Evolutionary conservation across 176 grass and related monocot species (phyloP).

Genomic region (Cymbopogon citratus): DNA sequence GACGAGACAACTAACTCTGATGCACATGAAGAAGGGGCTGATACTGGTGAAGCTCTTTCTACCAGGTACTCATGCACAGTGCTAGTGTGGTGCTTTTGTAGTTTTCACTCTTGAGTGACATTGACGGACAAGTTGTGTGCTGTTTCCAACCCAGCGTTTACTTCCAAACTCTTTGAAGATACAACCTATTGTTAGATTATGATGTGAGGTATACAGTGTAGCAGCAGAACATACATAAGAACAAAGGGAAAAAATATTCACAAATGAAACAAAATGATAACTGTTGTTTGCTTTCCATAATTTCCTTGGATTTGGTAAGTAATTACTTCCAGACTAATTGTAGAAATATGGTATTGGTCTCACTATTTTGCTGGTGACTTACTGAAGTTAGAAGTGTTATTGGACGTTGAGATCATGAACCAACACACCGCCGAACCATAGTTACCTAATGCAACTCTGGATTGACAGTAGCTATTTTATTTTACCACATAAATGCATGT

Average conservation of each 20-base stretch:
- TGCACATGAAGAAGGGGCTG: conserved; percentile 42
- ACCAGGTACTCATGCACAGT: conserved; percentile 38
- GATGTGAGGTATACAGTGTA: not conserved
- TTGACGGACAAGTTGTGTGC: not conserved
- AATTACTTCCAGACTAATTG: not conserved
- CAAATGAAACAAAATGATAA: not conserved
- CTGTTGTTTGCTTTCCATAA: not conserved
- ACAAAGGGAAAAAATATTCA: not conserved
- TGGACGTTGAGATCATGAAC: not conserved
- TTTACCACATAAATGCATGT: not conserved
- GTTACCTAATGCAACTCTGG: not conserved
- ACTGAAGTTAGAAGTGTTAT: not conserved
- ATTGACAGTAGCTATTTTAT: not conserved
- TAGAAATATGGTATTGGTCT: not conserved
- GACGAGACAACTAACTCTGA: conserved; percentile 31
- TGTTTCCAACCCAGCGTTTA: conserved; percentile 4
- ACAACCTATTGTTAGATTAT: not conserved
- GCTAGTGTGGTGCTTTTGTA: conserved; percentile 12
- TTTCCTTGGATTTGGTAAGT: not conserved
- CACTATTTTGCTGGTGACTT: not conserved
- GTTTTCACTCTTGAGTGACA: not conserved
- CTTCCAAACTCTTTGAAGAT: not conserved
- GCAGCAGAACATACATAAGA: not conserved
- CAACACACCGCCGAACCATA: not conserved
- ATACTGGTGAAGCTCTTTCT: conserved; percentile 54